Evolutionary conservation across 257 asterid species (phyloP), one percentile per base, ranked within the genome.

Genomic region (Penstemon davidsonii): DNA sequence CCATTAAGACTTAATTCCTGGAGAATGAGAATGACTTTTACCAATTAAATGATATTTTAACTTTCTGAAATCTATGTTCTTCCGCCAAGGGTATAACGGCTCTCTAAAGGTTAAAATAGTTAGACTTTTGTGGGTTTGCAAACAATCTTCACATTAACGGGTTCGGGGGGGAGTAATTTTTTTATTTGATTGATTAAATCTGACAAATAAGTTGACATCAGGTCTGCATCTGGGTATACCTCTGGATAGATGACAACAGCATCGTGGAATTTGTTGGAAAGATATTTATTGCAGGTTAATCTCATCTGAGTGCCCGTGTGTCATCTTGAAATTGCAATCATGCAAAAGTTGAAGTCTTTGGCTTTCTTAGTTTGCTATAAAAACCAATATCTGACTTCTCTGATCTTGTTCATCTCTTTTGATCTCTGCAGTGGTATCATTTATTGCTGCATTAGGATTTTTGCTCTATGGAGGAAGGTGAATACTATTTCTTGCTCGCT

Each of bases 381-480:
- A 42, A 73, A 62, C 45, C 42, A 46, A 11, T 71, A 19, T 43
- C 66, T 18, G 54, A 65, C 55, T 63, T 70, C 49, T 61, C 63
- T 75, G 74, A 67, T 62, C 58, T 52, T 60, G 73, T 67, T 79
- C 36, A 46, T 55, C 68, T 74, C 33, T 72, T 82, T 78, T 73
- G 51, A 55, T 75, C 67, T 82, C 60, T 79, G 84, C 96, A 90
- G 99, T 81, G 81, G 91, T 93, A 41, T 88, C 99, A 44, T 67
- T 88, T 73, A 70, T 82, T 37, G 99, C 99, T 66, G 99, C 99
- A 52, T 60, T 90, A 67, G 97, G 99, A 37, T 93, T 93, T 79
- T 81, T 93, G 82, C 81, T 88, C 40, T 93, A 93, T 73, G 99
- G 99, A 43, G 97, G 99, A 84, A 90, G 96, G 99, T 93, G 73